A percentile compares a stretch with the other conserved stretches of the same genome.
Evolutionary conservation across 495 filamentous ascomycete species (phyloP).

Genomic region (Parathielavia hyrcaniae): DNA sequence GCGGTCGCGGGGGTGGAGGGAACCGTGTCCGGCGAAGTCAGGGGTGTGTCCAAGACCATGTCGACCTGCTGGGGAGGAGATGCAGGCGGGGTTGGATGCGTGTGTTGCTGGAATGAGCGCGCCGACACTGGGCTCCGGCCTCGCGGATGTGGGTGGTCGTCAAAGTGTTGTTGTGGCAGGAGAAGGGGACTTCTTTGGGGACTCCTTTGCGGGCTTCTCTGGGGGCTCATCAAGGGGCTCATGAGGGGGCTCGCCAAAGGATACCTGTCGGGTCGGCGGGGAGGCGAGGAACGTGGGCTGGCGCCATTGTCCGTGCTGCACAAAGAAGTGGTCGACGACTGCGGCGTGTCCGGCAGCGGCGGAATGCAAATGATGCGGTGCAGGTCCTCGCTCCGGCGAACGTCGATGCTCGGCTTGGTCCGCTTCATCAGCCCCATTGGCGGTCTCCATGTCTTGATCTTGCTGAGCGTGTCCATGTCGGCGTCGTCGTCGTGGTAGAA

Average conservation of each 20-base stretch:
- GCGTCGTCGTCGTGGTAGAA: conserved; percentile 29
- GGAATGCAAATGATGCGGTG: conserved; percentile 38
- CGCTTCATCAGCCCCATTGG: conserved; percentile 26
- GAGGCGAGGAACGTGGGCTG: conserved; percentile 25
- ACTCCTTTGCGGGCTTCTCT: conserved; percentile 23
- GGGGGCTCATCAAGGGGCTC: conserved; percentile 18
- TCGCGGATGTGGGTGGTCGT: conserved; percentile 16
- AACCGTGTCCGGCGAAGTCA: not conserved
- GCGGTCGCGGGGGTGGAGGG: conserved; percentile 2
- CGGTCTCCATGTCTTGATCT: conserved; percentile 29
- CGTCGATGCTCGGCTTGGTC: conserved; percentile 37
- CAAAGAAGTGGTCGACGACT: conserved; percentile 46
- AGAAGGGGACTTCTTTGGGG: conserved; percentile 28
- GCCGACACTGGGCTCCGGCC: conserved; percentile 14
- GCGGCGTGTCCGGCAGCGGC: conserved; percentile 41
- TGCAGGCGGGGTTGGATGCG: conserved; percentile 18
- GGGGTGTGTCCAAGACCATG: conserved; percentile 6
- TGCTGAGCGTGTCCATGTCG: conserved; percentile 22
- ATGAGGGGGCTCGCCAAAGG: conserved; percentile 14
- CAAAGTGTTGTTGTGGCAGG: conserved; percentile 21
- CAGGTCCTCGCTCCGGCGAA: conserved; percentile 37
- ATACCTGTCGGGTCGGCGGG: conserved; percentile 19
- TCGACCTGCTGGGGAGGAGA: conserved; percentile 17
- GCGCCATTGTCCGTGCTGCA: conserved; percentile 37
- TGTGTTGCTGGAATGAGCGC: conserved; percentile 4